These are phyloP conservation scores for Hibiscus trionum DNA, from an alignment of 345 rosid genomes.

Conservation along the genomic window DNA sequence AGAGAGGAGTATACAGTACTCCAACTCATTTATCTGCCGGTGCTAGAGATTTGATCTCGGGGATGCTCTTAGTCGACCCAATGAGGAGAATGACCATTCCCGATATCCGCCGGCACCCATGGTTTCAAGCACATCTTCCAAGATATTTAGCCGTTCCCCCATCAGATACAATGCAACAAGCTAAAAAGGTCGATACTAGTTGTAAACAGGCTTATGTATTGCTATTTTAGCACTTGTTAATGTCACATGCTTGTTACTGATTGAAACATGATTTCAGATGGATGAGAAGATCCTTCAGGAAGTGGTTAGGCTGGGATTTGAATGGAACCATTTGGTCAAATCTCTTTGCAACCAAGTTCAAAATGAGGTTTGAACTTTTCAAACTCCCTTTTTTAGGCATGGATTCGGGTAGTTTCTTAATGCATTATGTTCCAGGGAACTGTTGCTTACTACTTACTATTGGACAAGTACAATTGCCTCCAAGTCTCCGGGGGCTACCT, in stretches of 20 bases:
- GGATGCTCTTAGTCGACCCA: conserved; percentile 91
- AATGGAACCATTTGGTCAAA: conserved; percentile 56
- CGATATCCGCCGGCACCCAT: conserved; percentile 77
- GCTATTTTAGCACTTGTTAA: background rate
- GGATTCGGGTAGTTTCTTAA: background rate
- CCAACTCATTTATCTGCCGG: conserved; percentile 81
- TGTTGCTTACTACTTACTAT: conserved; percentile 74
- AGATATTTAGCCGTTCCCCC: conserved; percentile 82
- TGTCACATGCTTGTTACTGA: background rate
- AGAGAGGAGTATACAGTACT: conserved; percentile 84
- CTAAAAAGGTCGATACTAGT: conserved; percentile 43
- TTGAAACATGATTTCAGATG: conserved; percentile 40
- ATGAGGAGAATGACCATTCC: conserved; percentile 79
- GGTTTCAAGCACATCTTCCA: conserved; percentile 86
- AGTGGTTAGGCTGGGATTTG: conserved; percentile 66
- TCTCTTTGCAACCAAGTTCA: conserved; percentile 70
- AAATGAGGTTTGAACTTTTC: conserved; percentile 50
- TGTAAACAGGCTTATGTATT: no score
- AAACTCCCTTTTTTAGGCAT: background rate
- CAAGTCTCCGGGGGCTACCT: conserved; percentile 68
- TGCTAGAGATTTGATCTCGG: conserved; percentile 83
- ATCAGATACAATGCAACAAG: conserved; percentile 67
- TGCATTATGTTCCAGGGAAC: conserved; percentile 60
- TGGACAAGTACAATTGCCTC: conserved; percentile 52
- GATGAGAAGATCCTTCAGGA: conserved; percentile 79